A percentile compares a stretch with the other conserved stretches of the same genome.
Conservation (phyloP, 2,329 filamentous ascomycete species). For the Penicillium sclerotiorum region DNA sequence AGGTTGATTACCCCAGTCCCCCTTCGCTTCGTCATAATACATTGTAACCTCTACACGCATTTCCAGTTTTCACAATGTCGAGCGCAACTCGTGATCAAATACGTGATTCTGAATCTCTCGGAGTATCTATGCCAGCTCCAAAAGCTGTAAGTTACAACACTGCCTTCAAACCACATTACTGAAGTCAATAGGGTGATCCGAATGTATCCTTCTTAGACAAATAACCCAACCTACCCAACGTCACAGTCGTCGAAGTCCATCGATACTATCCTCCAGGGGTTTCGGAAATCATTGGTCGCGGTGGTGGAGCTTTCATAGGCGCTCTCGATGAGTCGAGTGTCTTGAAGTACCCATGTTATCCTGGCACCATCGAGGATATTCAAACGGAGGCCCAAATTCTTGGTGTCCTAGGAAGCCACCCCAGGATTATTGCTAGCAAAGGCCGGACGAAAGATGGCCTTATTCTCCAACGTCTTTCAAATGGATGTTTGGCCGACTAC, state of each 20-base stretch:
- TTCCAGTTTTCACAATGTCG: no score
- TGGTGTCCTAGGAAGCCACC: slow-evolving; percentile 12
- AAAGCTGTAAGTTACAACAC: no score
- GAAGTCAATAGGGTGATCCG: no score
- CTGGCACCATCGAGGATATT: slow-evolving; percentile 7
- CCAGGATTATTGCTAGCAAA: slow-evolving; percentile 10
- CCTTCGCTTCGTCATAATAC: no score
- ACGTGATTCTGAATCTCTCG: no score
- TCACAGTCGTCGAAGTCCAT: slow-evolving; percentile 2
- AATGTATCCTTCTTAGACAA: no score
- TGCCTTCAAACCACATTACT: no score
- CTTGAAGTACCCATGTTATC: slow-evolving; percentile 16
- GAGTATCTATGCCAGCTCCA: no score
- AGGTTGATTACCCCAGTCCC: no score
- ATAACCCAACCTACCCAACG: no score
- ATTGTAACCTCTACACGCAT: no score
- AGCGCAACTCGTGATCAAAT: no score
- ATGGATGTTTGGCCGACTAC: slow-evolving; percentile 13
- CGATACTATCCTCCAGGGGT: slow-evolving; percentile 16
- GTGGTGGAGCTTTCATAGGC: slow-evolving; percentile 11
- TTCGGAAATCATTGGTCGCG: slow-evolving; percentile 13
- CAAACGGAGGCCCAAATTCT: slow-evolving; percentile 13
- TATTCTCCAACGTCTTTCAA: slow-evolving; percentile 14
- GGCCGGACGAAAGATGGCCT: slow-evolving; percentile 16
- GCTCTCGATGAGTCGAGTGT: slow-evolving; percentile 10